phyloP scores from a whole-genome alignment of 371 early-diverging fungal genomes.

The Rhizopus sp. region DNA sequence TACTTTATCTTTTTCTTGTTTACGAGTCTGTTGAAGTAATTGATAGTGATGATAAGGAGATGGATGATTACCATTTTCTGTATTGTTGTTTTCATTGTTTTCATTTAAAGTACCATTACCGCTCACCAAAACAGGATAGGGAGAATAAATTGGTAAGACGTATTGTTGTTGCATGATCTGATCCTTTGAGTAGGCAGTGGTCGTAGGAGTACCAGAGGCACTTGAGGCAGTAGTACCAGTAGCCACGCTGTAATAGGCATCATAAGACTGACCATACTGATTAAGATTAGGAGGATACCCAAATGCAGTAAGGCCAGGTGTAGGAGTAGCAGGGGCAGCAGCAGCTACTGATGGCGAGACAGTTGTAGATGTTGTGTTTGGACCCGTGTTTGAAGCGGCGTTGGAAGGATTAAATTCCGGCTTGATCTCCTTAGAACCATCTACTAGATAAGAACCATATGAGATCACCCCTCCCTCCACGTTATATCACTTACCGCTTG shows the following conservation, averaged over 20 bases:
- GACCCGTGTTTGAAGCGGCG: not conserved
- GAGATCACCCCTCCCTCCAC: no score
- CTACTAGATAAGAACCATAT: not conserved
- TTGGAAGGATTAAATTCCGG: not conserved
- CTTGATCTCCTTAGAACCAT: slow-evolving; percentile 2
- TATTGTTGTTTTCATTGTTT: slow-evolving; percentile 11
- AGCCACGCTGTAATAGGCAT: slow-evolving; percentile 5
- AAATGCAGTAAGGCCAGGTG: slow-evolving; percentile 1
- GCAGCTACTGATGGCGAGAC: not conserved
- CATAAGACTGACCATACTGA: slow-evolving; percentile 13
- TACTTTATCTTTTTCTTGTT: not conserved
- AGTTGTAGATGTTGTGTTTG: not conserved
- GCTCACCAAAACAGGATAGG: slow-evolving; percentile 30
- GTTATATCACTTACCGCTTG: not conserved
- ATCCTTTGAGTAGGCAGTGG: slow-evolving; percentile 12
- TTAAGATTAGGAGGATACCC: slow-evolving; percentile 20
- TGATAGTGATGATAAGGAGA: slow-evolving; percentile 2
- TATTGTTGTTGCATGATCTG: slow-evolving; percentile 17
- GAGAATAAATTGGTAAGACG: slow-evolving; percentile 32
- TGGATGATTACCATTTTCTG: slow-evolving; percentile 6
- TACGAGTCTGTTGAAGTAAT: not conserved
- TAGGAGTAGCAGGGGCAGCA: slow-evolving; percentile 1
- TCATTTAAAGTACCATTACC: slow-evolving; percentile 15
- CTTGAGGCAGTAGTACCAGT: not conserved
- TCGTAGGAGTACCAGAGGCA: slow-evolving; percentile 1